Evolutionary conservation across 192 early-diverging fungal genomes (phyloP).

Genomic region (Linnemannia exigua): DNA sequence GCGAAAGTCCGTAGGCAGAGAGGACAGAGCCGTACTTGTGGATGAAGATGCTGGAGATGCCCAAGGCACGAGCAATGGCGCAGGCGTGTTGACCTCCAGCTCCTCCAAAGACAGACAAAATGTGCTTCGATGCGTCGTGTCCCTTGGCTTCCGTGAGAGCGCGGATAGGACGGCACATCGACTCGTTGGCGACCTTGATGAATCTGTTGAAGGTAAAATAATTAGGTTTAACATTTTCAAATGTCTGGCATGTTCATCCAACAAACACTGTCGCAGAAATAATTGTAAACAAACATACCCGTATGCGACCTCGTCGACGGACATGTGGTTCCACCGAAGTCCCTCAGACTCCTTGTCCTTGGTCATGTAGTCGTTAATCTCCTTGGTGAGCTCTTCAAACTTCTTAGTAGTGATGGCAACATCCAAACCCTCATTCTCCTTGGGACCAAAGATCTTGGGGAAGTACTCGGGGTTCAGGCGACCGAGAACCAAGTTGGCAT

Average conservation of each 20-base stretch:
- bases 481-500: slow-evolving; percentile 94
- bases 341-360: slow-evolving; percentile 38
- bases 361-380: slow-evolving; percentile 73
- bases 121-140: slow-evolving; percentile 86
- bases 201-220: slow-evolving; percentile 60
- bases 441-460: slow-evolving; percentile 94
- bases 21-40: slow-evolving; percentile 93
- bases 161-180: slow-evolving; percentile 96
- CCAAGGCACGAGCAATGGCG: slow-evolving; percentile 89
- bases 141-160: slow-evolving; percentile 95
- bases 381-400: slow-evolving; percentile 74
- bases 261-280: background rate
- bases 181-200: slow-evolving; percentile 95
- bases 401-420: slow-evolving; percentile 67
- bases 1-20: slow-evolving; percentile 91
- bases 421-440: slow-evolving; percentile 88
- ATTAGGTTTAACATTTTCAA: background rate
- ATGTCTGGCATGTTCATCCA: background rate
- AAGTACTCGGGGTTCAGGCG: slow-evolving; percentile 89
- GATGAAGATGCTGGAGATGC: slow-evolving; percentile 88
- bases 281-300: slow-evolving; percentile 58
- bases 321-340: slow-evolving; percentile 62
- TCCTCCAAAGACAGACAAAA: slow-evolving; percentile 94
- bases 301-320: slow-evolving; percentile 89
- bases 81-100: slow-evolving; percentile 98